Evolutionary conservation across 2,329 filamentous ascomycete genomes (phyloP), one percentile per base, ranked within the genome.

Genomic region (Pestalotiopsis sp.): DNA sequence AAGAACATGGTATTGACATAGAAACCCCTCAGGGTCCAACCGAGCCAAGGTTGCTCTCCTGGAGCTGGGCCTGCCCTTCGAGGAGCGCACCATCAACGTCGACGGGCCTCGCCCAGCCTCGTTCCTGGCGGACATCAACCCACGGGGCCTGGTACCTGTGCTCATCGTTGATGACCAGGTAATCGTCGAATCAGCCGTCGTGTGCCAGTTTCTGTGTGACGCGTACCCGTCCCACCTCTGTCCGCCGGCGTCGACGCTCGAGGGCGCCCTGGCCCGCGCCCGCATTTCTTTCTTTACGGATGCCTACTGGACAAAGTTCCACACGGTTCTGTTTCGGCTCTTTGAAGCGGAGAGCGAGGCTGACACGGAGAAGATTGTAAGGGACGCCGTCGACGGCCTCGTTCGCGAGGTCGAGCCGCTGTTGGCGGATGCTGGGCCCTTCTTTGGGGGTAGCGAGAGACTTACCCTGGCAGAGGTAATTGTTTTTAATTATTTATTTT

Each of bases 381-480:
- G 41, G 4, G 64, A 70, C n/a, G 66, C 66, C 11, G 52, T 70
- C 17, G 41, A 31, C 4, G 67, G 64, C 6, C 41, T 70, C 9
- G 65, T 67, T 3, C 45, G 56, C 20, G 69, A 70, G 60, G 66
- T 70, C 11, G 69, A 70, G 60, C 69, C 69, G 17, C 49, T 70
- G 12, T 52, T 70, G 31, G 63, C 20, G 38, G 67, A 70, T 36
- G 69, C 69, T 4, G 40, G 31, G 13, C 69, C 69, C 13, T 70
- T 70, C 56, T 70, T 68, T 38, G 69, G 69, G 4, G 67, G 60
- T 11, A 70, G 67, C 56, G 49, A 61, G 17, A 31, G 60, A 25
- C 67, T 70, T 17, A 70, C 69, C 23, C 52, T 70, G n/a, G 69
- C 69, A 41, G 69, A 70, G 67, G 69, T 70, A 59, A 60, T 59